Evolutionary conservation across 148 eudicot species (phyloP).

Genomic region (Selenicereus undatus): DNA sequence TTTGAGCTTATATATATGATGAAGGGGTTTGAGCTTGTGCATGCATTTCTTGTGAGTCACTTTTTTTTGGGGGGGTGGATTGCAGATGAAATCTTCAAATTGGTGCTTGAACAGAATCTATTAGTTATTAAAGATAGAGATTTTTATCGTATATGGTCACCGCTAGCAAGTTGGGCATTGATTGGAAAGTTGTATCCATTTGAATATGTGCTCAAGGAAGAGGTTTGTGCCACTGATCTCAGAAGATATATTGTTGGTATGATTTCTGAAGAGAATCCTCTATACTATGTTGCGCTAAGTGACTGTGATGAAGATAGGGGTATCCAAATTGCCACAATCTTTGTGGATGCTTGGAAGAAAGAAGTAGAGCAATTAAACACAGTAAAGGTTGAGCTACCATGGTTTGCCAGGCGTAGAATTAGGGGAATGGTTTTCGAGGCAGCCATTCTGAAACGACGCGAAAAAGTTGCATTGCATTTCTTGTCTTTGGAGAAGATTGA

Average conservation of each 20-base stretch:
- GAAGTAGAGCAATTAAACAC: not conserved
- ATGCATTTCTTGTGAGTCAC: too few species aligned
- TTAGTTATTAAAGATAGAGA: not conserved
- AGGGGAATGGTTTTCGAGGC: not conserved
- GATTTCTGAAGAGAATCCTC: not conserved
- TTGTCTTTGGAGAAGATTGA: not conserved
- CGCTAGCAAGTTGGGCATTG: not conserved
- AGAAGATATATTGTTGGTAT: not conserved
- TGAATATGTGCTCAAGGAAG: not conserved
- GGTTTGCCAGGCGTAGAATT: not conserved
- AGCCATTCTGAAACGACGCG: not conserved
- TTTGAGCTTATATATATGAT: too few species aligned
- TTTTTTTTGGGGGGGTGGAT: not conserved
- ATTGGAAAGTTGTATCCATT: not conserved
- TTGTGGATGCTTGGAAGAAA: not conserved
- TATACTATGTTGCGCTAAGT: not conserved
- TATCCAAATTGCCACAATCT: not conserved
- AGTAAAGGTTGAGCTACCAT: not conserved
- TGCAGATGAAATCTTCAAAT: not conserved
- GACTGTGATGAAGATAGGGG: not conserved
- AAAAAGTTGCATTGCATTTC: not conserved
- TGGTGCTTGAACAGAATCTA: not conserved
- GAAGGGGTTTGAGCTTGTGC: too few species aligned
- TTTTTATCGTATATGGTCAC: not conserved
- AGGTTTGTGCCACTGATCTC: not conserved